Conservation (phyloP, 768 basidiomycete species). For the Cystobasidium onofrii region DNA sequence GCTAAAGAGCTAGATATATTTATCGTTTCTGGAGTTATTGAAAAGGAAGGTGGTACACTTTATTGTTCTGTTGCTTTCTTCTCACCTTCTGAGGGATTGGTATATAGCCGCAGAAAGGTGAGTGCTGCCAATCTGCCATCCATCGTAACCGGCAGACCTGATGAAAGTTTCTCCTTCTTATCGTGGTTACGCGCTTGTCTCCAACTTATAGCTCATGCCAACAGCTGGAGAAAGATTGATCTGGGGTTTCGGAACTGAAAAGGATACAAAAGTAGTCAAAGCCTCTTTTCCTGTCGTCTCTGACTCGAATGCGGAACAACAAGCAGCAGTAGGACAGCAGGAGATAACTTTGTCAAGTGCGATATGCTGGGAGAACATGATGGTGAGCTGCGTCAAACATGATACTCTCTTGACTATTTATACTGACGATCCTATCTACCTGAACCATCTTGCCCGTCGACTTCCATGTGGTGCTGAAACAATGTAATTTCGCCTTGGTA, state of each 20-base stretch:
- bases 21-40: conserved; percentile 31
- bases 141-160: too few species aligned
- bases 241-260: conserved; percentile 48
- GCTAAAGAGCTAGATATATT: conserved; percentile 11
- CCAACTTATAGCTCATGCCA: conserved; percentile 54
- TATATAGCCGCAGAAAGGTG: conserved; percentile 29
- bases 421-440: neutral
- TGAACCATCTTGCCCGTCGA: neutral
- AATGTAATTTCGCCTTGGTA: too few species aligned
- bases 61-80: conserved; percentile 35
- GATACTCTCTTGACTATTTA: too few species aligned
- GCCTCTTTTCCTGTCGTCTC: neutral
- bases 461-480: too few species aligned
- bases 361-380: conserved; percentile 33
- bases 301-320: neutral
- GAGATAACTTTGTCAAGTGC: neutral
- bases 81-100: conserved; percentile 3
- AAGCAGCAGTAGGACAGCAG: neutral
- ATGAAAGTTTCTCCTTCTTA: too few species aligned
- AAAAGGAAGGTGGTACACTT: conserved; percentile 32
- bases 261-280: conserved; percentile 47
- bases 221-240: conserved; percentile 57
- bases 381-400: neutral
- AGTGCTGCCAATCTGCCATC: too few species aligned
- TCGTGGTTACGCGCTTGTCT: too few species aligned